phyloP scores from a whole-genome alignment of 768 basidiomycete genomes.

The Rhizopogon vulgaris region DNA sequence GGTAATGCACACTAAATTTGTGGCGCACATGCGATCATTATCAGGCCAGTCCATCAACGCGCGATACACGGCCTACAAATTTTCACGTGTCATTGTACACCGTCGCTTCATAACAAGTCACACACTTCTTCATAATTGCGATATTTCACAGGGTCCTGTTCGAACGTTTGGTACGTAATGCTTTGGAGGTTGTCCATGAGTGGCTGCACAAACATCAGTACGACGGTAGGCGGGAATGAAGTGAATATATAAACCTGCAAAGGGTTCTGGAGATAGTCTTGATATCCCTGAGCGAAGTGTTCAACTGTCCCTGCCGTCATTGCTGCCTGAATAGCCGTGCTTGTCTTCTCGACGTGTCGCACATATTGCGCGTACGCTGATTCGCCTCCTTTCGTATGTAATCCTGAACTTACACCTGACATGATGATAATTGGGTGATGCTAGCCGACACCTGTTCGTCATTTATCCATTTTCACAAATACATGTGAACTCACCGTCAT shows the following conservation, averaged over 20 bases:
- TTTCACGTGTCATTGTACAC: slow-evolving; percentile 6
- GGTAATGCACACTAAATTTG: background rate
- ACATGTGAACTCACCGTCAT: slow-evolving; percentile 59
- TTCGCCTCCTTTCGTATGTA: slow-evolving; percentile 80
- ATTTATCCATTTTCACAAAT: slow-evolving; percentile 10
- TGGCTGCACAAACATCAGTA: slow-evolving; percentile 46
- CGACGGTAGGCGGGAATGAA: background rate
- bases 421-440: slow-evolving; percentile 83
- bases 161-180: slow-evolving; percentile 95
- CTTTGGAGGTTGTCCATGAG: slow-evolving; percentile 97
- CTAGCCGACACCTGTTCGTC: slow-evolving; percentile 35
- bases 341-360: slow-evolving; percentile 75
- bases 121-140: slow-evolving; percentile 86
- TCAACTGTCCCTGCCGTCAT: slow-evolving; percentile 73
- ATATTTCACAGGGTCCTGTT: slow-evolving; percentile 97
- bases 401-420: slow-evolving; percentile 52
- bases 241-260: slow-evolving; percentile 55
- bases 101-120: slow-evolving; percentile 7
- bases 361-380: slow-evolving; percentile 88
- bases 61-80: slow-evolving; percentile 63
- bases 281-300: slow-evolving; percentile 87
- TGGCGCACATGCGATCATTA: slow-evolving; percentile 55
- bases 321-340: slow-evolving; percentile 56
- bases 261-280: slow-evolving; percentile 93
- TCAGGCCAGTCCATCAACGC: slow-evolving; percentile 71